Evolutionary conservation across 140 eudicot genomes (phyloP).

Genomic region (Erigeron philadelphicus): DNA sequence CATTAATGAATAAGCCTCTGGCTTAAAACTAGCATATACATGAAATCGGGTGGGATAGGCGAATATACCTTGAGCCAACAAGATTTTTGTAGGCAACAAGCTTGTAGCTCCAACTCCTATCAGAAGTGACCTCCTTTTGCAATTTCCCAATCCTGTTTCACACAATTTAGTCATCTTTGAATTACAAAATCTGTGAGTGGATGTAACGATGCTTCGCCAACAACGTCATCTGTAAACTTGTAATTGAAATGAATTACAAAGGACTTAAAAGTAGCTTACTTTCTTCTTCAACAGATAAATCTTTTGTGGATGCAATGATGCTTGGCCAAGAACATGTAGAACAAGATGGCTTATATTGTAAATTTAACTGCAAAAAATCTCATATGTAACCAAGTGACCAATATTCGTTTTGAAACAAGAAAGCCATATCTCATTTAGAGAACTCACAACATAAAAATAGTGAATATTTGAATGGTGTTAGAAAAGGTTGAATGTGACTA

Average conservation of each 20-base stretch:
- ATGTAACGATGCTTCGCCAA: background rate
- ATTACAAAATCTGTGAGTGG: background rate
- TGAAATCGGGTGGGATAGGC: background rate
- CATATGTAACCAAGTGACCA: slow-evolving; percentile 1
- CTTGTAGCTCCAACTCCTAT: slow-evolving; percentile 65
- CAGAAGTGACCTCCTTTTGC: slow-evolving; percentile 59
- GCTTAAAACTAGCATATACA: no score
- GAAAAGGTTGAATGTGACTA: background rate
- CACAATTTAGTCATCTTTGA: slow-evolving; percentile 8
- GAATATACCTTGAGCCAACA: slow-evolving; percentile 64
- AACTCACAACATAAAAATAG: background rate
- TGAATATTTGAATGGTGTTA: background rate
- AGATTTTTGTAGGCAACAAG: slow-evolving; percentile 43
- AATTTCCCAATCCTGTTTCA: slow-evolving; percentile 33
- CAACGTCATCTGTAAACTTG: background rate
- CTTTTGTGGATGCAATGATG: slow-evolving; percentile 37
- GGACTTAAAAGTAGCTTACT: slow-evolving; percentile 24
- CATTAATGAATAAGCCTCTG: no score
- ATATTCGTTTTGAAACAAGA: background rate
- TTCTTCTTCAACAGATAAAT: slow-evolving; percentile 29
- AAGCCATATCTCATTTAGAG: background rate
- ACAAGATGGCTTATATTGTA: slow-evolving; percentile 31
- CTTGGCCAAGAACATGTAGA: slow-evolving; percentile 32
- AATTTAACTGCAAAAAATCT: slow-evolving; percentile 35
- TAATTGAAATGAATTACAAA: background rate